Evolutionary conservation across 352 stramenopile genomes (phyloP), one percentile per base, ranked within the genome.

Genomic region (Phytophthora macrochlamydospora): DNA sequence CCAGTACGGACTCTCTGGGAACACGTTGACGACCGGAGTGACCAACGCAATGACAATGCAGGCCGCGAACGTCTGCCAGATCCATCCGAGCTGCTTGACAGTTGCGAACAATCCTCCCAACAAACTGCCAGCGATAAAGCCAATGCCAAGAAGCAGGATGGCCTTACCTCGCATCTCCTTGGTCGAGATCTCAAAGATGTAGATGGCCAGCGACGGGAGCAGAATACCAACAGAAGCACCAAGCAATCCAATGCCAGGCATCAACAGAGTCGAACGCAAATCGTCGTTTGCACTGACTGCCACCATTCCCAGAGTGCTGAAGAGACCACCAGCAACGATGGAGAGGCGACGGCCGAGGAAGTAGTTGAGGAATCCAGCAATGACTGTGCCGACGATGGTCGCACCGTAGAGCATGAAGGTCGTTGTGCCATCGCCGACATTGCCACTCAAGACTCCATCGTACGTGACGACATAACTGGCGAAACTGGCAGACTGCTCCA

Each of bases 111-210:
- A 77, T 0, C 64, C 73, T 8, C 75, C 71, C n/a, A 85, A 46
- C 35, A 94, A 61, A n/a, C 62, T 82, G 33, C 85, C 85, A n/a
- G 66, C 46, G 30, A 91, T 75, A 48, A 91, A 90, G 11, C 85
- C 85, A 8, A 86, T 67, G 29, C 82, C 81, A 3, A 94, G 64
- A 4, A 92, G 46, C 43, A 94, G 64, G 30, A 94, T 78, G 18
- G 80, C 77, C 51, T 92, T 92, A 48, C 78, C 81, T 31, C 85
- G 83, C 80, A 92, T 83, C 3, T 94, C 85, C 53, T 80, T 82
- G 13, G 85, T 91, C 45, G 85, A 89, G 52, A 94, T 94, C 45
- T 94, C 85, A 51, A 71, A 94, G 52, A 91, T 91, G 72, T 94
- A 94, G 45, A 91, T 75, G 1, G 81, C 71, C 24, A 94, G 58